Conservation (phyloP, 805 yeast genomes). For the Lachancea fermentati region DNA sequence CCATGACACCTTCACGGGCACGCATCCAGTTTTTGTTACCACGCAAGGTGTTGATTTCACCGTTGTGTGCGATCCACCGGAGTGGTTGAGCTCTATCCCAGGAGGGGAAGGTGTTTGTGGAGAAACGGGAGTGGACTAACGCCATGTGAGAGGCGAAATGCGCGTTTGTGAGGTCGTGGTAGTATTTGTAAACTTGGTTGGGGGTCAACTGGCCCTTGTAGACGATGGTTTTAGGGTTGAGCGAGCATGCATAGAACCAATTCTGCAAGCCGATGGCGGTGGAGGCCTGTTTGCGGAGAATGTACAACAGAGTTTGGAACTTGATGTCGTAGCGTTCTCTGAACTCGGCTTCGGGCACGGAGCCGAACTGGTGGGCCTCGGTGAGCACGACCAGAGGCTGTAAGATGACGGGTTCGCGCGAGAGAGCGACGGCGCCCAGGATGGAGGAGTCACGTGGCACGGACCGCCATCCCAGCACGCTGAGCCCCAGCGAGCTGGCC, state of each 20-base stretch:
- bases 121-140: slow-evolving; percentile 92
- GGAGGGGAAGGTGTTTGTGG: slow-evolving; percentile 98
- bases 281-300: slow-evolving; percentile 83
- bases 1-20: slow-evolving; percentile 96
- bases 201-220: slow-evolving; percentile 98
- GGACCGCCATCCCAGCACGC: slow-evolving; percentile 88
- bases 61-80: slow-evolving; percentile 96
- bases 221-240: slow-evolving; percentile 83
- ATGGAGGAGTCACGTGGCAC: slow-evolving; percentile 95
- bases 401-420: slow-evolving; percentile 84
- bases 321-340: slow-evolving; percentile 49
- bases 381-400: slow-evolving; percentile 87
- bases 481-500: slow-evolving; percentile 69
- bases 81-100: slow-evolving; percentile 99
- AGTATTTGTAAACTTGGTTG: slow-evolving; percentile 89
- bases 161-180: slow-evolving; percentile 85
- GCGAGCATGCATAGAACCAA: slow-evolving; percentile 96
- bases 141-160: slow-evolving; percentile 95
- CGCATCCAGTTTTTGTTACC: slow-evolving; percentile 99
- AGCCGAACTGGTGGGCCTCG: slow-evolving; percentile 33
- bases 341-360: slow-evolving; percentile 46
- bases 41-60: slow-evolving; percentile 94
- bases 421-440: slow-evolving; percentile 88
- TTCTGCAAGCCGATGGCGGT: slow-evolving; percentile 90
- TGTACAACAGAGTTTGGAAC: slow-evolving; percentile 79